These are phyloP conservation scores for Coleophoma eucalyptorum DNA, from an alignment of 2,329 filamentous ascomycete genomes.

Conservation along the genomic window DNA sequence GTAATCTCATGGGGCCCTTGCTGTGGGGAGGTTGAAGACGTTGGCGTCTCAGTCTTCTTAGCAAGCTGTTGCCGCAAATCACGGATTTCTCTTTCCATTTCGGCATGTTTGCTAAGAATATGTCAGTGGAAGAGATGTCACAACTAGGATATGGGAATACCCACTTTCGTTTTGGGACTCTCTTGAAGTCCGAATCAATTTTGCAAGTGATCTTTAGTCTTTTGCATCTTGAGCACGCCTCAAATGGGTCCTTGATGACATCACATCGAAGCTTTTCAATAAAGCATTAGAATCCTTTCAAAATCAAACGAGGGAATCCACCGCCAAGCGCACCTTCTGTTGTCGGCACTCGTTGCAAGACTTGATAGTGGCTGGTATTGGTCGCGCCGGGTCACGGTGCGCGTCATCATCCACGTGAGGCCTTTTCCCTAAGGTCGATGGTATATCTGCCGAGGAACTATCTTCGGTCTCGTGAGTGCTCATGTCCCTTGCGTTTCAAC, in stretches of 20 bases:
- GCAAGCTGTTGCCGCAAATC: constrained; percentile 45
- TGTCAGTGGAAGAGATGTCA: neutral
- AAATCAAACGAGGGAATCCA: neutral
- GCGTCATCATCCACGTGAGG: neutral
- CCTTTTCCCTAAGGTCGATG: neutral
- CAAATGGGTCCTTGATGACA: constrained; percentile 61
- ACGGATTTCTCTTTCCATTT: constrained; percentile 56
- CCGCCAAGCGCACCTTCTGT: constrained; percentile 50
- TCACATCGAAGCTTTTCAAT: constrained; percentile 57
- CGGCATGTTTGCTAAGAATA: constrained; percentile 51
- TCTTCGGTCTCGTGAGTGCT: neutral
- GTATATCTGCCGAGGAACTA: neutral
- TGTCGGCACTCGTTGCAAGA: constrained; percentile 68
- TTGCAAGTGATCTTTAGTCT: constrained; percentile 61
- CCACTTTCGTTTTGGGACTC: constrained; percentile 53
- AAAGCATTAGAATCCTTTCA: neutral
- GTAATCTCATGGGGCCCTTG: constrained; percentile 13
- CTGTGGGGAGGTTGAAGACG: neutral
- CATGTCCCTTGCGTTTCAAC: neutral
- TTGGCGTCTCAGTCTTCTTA: constrained; percentile 29
- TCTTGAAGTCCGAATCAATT: constrained; percentile 67
- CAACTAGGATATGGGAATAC: neutral
- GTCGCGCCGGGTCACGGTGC: neutral
- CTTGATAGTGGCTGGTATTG: neutral
- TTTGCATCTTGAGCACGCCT: constrained; percentile 56